Base-by-base conservation (phyloP, 352 stramenopile species). In the Phytophthora brassicae region DNA sequence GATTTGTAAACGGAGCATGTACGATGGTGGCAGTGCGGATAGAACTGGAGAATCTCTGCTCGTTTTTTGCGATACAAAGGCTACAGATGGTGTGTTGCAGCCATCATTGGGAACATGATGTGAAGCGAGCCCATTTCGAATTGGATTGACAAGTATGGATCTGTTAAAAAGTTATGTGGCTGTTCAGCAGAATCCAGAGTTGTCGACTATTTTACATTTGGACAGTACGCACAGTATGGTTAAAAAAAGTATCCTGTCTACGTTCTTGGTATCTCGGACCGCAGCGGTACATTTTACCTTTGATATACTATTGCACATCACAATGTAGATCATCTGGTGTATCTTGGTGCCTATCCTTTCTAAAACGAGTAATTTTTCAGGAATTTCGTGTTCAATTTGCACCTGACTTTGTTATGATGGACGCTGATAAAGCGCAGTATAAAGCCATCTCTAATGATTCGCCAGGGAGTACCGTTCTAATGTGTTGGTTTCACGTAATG, bases 331-430 rank as follows among this genome's bases (percentile, higher is more conserved):
- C 17, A 17, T 8, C 6, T 5, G 38, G 24, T 17, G 2, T 45
- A 22, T 6, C 6, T 16, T 45, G 38, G n/a, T 45, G 14, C 13
- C n/a, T 47, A 7, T 6, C 17, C 2, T 47, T 47, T 47, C 41
- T 47, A 6, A 47, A 47, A 11, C 41, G 41, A 7, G 41, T 29
- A 2, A 14, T 47, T 3, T 11, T 47, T 6, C 17, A 2, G 13
- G 41, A 47, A 16, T 47, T 47, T 16, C 1, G 41, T 1, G 19
- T 29, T 14, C 9, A 7, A 3, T 47, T 47, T 29, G 28, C 41
- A 16, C 41, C 41, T 28, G 41, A 47, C n/a, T 45, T 47, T 47
- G 41, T 47, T 7, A 47, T 47, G 41, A 29, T 47, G 41, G 41
- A 47, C 12, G 41, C 41, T 19, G 17, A 47, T 20, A 28, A 47